Conservation (phyloP, 1,284 basidiomycete genomes). For the Rugosomyces carneus region DNA sequence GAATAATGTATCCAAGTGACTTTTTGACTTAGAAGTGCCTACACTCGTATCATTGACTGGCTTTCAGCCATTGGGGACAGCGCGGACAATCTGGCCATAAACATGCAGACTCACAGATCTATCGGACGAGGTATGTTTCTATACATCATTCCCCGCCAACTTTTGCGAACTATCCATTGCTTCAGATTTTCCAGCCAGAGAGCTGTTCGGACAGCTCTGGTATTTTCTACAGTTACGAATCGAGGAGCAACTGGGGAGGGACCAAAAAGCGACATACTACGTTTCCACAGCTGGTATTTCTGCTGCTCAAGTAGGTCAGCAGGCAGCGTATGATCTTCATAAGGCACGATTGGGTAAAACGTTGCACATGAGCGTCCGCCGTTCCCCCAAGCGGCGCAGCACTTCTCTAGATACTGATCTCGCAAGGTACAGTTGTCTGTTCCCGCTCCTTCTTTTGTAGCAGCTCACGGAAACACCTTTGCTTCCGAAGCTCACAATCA, state of each 20-base stretch:
- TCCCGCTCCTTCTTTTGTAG: neutral
- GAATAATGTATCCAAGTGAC: neutral
- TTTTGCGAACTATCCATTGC: neutral
- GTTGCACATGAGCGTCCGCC: slow-evolving; percentile 32
- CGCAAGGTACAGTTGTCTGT: slow-evolving; percentile 23
- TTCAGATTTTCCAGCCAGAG: slow-evolving; percentile 48
- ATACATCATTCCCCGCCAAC: neutral
- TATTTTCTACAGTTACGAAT: slow-evolving; percentile 33
- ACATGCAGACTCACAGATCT: slow-evolving; percentile 44
- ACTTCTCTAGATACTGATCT: slow-evolving; percentile 27
- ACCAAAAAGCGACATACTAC: slow-evolving; percentile 19
- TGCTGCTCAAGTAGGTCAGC: slow-evolving; percentile 23
- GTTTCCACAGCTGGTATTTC: slow-evolving; percentile 29
- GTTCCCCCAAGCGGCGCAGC: slow-evolving; percentile 36
- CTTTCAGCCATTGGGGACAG: slow-evolving; percentile 27
- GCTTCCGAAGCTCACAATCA: slow-evolving; percentile 22
- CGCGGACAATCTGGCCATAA: slow-evolving; percentile 32
- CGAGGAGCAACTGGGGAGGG: slow-evolving; percentile 22
- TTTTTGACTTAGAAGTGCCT: slow-evolving; percentile 27
- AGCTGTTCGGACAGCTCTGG: slow-evolving; percentile 46
- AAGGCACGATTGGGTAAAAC: slow-evolving; percentile 30
- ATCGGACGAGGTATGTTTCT: slow-evolving; percentile 43
- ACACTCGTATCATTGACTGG: slow-evolving; percentile 38
- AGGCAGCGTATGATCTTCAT: slow-evolving; percentile 25
- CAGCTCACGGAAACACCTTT: slow-evolving; percentile 2